Evolutionary conservation across 176 grass and related monocot genomes (phyloP).

Genomic region (Musa beccarii): DNA sequence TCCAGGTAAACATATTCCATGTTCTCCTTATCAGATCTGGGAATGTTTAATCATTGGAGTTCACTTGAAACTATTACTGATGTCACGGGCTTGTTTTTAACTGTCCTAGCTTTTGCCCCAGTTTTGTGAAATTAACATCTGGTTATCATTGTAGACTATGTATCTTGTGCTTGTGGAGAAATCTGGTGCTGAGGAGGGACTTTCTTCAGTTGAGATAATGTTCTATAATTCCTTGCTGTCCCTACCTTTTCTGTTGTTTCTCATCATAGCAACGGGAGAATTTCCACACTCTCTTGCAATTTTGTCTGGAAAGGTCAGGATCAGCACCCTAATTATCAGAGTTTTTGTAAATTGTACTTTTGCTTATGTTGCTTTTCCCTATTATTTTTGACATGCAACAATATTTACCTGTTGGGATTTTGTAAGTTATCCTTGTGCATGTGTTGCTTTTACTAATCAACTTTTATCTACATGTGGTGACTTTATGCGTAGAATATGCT

Average conservation of each 20-base stretch:
- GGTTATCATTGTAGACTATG: constrained; percentile 66
- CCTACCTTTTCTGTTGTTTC: constrained; percentile 86
- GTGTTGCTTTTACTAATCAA: not conserved
- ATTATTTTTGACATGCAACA: too few relatives aligned
- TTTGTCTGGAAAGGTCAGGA: constrained; percentile 68
- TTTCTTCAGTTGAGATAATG: constrained; percentile 93
- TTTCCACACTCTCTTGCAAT: constrained; percentile 71
- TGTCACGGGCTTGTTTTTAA: not conserved
- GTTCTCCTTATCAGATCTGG: constrained; percentile 1
- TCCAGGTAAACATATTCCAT: constrained; percentile 60
- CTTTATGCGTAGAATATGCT: not conserved
- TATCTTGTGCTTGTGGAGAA: constrained; percentile 95
- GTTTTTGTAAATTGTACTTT: not conserved
- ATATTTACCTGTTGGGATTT: not conserved
- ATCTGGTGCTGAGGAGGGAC: constrained; percentile 85
- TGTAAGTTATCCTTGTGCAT: not conserved
- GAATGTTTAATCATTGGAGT: not conserved
- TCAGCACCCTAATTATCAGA: not conserved
- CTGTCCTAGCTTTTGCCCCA: not conserved
- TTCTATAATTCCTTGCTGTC: constrained; percentile 84
- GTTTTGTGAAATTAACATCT: constrained; percentile 21
- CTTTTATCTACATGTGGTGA: not conserved
- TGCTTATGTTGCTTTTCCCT: not conserved
- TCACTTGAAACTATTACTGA: not conserved
- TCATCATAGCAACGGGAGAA: constrained; percentile 92